Base-by-base conservation (phyloP, 495 filamentous ascomycete species). In the Penicillium herquei region DNA sequence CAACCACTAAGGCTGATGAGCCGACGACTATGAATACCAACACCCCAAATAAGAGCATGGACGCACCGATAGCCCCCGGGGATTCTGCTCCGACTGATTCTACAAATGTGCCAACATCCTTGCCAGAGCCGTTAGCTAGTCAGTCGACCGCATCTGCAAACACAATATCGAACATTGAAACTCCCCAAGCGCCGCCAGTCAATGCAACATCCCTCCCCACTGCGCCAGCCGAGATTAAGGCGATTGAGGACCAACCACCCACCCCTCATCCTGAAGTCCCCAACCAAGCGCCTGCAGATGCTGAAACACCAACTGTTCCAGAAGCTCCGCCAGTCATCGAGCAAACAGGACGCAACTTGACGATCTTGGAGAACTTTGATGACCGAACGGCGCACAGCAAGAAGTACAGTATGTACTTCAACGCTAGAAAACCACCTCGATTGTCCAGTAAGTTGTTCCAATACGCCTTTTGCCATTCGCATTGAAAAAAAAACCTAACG, bases 321-420 rank as follows among this genome's bases (percentile, higher is more conserved):
- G 58, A 62, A 53, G 41, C 61, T 12, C 71, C 74, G 48, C 69
- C 70, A 51, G 67, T 78, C 21, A 73, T 78, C 46, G 79, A 84
- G 59, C 61, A 80, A 33, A 78, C 76, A 11, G 78, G 73, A 39
- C 76, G 80, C 44, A 78, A 70, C 40, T 58, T 84, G 14, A 78
- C 82, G 8, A 70, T 82, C 32, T 69, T 84, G 26, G 78, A 78
- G 59, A 82, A 83, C 44, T 81, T 84, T 52, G 81, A 84, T 54
- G 71, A 79, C 35, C 72, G 73, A 55, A 77, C 75, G 18, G 76
- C 77, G 30, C 77, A 79, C 48, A 74, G 68, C 52, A 73, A 72
- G 46, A 76, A 81, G 58, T 79, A 70, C 54, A 73, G 73, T 59
- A 77, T 76, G 39, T 80, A 77, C 55, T 79, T 81, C 61, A 81